Percentiles rank a stretch among this genome's conserved stretches.
These are phyloP conservation scores for Drechslerella dactyloides DNA, from an alignment of 2,329 filamentous ascomycete species.

Conservation along the genomic window DNA sequence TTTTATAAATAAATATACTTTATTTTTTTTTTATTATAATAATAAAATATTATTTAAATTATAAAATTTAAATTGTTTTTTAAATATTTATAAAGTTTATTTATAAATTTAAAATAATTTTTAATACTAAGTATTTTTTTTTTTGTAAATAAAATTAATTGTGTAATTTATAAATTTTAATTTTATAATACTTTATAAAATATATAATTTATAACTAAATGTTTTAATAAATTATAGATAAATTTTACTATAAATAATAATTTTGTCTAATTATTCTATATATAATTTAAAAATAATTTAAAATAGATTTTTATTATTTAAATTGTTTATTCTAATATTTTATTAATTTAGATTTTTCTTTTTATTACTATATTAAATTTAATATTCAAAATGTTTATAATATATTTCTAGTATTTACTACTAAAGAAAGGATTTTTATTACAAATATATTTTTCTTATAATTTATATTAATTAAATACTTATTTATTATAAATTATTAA, in stretches of 20 bases:
- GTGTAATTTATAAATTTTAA: slow-evolving; percentile 7
- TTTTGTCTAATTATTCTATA: background rate
- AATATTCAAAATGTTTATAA: too few relatives aligned
- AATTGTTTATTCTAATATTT: background rate
- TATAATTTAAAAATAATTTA: background rate
- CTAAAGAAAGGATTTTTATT: too few relatives aligned
- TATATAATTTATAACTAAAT: background rate
- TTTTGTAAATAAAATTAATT: too few relatives aligned
- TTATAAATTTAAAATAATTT: background rate
- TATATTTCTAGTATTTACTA: background rate
- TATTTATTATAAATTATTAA: background rate
- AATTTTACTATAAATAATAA: background rate
- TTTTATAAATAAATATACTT: background rate
- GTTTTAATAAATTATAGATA: background rate
- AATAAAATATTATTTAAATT: background rate
- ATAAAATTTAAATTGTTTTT: too few relatives aligned
- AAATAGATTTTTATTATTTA: background rate
- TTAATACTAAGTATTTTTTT: too few relatives aligned
- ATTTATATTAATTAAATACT: background rate
- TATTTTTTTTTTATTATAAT: slow-evolving; percentile 1
- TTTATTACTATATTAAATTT: background rate
- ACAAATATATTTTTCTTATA: background rate
- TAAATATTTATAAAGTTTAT: slow-evolving; percentile 6
- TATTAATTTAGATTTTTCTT: background rate
- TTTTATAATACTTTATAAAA: background rate